A percentile compares a stretch with the other conserved stretches of the same genome.
These are phyloP conservation scores for Patellifolia procumbens DNA, from an alignment of 179 eudicot genomes.

Conservation along the genomic window DNA sequence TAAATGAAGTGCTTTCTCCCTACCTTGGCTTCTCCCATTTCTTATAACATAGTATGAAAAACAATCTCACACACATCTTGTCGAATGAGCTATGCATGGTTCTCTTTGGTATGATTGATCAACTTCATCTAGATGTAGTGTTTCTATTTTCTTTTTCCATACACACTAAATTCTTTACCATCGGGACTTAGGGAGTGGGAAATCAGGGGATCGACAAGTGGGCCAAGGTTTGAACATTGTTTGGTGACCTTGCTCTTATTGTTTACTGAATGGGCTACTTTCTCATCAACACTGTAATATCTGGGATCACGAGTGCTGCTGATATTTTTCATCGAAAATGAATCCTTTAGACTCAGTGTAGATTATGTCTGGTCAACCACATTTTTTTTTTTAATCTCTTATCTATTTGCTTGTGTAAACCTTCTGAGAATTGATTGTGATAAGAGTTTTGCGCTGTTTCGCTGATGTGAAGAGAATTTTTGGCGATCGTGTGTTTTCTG, in stretches of 20 bases:
- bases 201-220: neutral
- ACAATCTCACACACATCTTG: neutral
- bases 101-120: neutral
- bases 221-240: neutral
- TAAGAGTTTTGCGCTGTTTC: neutral
- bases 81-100: neutral
- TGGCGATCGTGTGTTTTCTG: neutral
- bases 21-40: neutral
- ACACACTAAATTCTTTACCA: neutral
- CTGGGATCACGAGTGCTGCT: neutral
- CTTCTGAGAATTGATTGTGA: neutral
- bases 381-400: neutral
- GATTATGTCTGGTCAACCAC: neutral
- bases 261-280: neutral
- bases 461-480: neutral
- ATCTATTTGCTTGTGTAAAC: neutral
- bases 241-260: constrained; percentile 3
- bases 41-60: neutral
- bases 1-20: neutral
- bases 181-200: neutral
- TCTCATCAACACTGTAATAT: neutral
- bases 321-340: neutral
- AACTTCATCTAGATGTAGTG: neutral
- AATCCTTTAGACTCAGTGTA: neutral
- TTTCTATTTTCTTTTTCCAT: neutral